Conservation (phyloP, 139 green algal species). For the Desmodesmus armatus region DNA sequence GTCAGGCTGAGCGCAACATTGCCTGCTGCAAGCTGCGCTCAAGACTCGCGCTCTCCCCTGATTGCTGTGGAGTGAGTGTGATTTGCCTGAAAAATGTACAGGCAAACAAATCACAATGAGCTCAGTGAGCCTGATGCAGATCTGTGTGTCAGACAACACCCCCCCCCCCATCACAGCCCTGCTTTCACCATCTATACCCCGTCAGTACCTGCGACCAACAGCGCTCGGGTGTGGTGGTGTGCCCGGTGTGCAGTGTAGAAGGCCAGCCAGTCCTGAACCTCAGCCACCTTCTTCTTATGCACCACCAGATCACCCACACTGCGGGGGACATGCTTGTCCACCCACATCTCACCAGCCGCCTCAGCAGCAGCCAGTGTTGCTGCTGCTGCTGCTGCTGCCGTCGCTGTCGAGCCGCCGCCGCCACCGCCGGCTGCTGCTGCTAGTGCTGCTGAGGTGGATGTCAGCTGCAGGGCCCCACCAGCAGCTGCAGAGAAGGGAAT, state of each 20-base stretch:
- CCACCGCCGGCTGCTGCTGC: background rate
- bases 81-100: background rate
- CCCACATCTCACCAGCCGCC: conserved; percentile 53
- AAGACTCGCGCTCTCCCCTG: background rate
- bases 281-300: conserved; percentile 79
- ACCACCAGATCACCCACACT: conserved; percentile 66
- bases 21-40: background rate
- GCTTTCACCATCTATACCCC: background rate
- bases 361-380: conserved; percentile 2
- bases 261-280: conserved; percentile 75
- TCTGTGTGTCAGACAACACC: no score
- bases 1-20: background rate
- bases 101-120: no score
- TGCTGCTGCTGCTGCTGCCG: background rate
- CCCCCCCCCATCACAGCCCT: no score
- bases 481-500: no score
- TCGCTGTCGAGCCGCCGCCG: background rate
- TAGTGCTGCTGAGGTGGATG: conserved; percentile 8
- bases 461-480: no score
- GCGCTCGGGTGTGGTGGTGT: conserved; percentile 7
- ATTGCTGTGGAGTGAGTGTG: background rate
- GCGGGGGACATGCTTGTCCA: conserved; percentile 63
- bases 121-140: background rate
- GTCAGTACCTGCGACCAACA: conserved; percentile 61
- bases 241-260: conserved; percentile 4